Base-by-base conservation (phyloP, 805 yeast species). In the Spencermartinsiella europaea region DNA sequence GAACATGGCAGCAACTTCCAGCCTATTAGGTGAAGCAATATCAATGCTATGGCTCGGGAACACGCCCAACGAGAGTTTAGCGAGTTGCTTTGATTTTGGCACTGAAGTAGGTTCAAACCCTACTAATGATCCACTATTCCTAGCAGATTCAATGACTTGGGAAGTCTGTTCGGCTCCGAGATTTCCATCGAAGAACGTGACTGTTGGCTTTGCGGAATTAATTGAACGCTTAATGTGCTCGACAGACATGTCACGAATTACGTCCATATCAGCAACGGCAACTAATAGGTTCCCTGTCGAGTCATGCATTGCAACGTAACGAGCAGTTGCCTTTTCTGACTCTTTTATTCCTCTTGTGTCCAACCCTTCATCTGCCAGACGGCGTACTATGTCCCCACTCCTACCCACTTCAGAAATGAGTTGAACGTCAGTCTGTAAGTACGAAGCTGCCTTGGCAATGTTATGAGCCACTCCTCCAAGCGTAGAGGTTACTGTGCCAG, bases 391-490 rank as follows among this genome's bases (percentile, higher is more conserved):
- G 3, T 53, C 53, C 3, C 38, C 53, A 27, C 52, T 65, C 51
- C 84, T 91, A 2, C 86, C 88, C 4, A 86, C 70, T 3, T 74
- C 70, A 0, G 89, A 77, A 0, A 87, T 63, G 27, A 86, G 70
- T 19, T 75, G 66, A 1, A 68, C 60, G 22, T 59, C 65, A 15
- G 19, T 16, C 10, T 35, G 19, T 2, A 56, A 52, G 49, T 70
- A 74, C 16, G 64, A 57, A 2, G 83, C 70, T 0, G 93, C 91
- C n/a, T 76, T 57, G 0, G 86, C 80, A 14, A 88, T 80, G 56
- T 89, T 88, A 61, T 76, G 81, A 0, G 88, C 96, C 1, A 88
- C 95, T 1, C 96, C 96, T 1, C 96, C 96, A 5, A 86, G 61
- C 0, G 83, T 70, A 2, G 80, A 72, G 1, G 63, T 56, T 4